phyloP scores from a whole-genome alignment of 306 rosid genomes.

The Cucurbita maxima region DNA sequence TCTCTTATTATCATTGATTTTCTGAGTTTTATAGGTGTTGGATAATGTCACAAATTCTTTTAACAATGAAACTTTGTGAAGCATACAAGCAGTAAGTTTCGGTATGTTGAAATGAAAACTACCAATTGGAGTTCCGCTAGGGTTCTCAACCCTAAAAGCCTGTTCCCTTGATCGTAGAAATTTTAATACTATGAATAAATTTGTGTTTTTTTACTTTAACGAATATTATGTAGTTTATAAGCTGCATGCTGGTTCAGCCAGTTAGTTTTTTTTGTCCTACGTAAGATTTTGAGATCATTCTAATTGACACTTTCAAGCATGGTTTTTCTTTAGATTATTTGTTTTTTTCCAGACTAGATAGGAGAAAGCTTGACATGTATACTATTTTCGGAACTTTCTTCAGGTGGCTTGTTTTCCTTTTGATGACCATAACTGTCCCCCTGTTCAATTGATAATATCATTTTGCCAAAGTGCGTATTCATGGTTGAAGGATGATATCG shows the following conservation, averaged over 20 bases:
- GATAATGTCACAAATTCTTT: neutral
- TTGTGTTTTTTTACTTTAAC: neutral
- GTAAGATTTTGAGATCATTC: neutral
- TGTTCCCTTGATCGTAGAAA: neutral
- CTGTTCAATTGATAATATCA: slow-evolving; percentile 58
- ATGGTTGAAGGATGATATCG: slow-evolving; percentile 93
- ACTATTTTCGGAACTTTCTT: slow-evolving; percentile 8
- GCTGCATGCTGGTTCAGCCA: neutral
- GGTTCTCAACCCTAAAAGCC: neutral
- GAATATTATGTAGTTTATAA: neutral
- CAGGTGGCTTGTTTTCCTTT: slow-evolving; percentile 95
- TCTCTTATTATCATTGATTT: neutral
- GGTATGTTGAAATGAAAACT: neutral
- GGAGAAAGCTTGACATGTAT: neutral
- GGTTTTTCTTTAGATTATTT: neutral
- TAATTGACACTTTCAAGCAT: neutral
- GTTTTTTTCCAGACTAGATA: neutral
- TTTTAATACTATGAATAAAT: neutral
- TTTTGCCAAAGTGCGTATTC: slow-evolving; percentile 96
- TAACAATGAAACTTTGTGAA: neutral
- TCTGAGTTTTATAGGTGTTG: neutral
- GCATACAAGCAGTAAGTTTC: neutral
- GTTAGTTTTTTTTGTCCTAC: neutral
- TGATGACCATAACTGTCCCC: slow-evolving; percentile 95
- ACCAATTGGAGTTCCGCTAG: neutral